Evolutionary conservation across 345 rosid species (phyloP), one percentile per base, ranked within the genome.

Genomic region (Murraya paniculata): DNA sequence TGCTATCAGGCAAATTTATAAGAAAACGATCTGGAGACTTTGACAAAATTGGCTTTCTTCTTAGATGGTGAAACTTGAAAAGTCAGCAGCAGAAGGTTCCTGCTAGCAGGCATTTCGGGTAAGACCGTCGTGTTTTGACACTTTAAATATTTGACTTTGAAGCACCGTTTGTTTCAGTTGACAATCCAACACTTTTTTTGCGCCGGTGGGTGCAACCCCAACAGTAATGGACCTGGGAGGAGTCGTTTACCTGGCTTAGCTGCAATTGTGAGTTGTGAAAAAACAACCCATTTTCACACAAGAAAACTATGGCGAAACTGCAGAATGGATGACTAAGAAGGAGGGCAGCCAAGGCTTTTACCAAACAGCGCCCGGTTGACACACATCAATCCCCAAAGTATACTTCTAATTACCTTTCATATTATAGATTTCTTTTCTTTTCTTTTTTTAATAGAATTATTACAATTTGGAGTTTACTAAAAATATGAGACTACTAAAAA

Each of bases 151-250:
- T 13, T 45, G 18, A 35, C 70, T 60, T 71, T 50, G 22, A 9
- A 7, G 35, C 30, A 2, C 7, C 7, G 41, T 55, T 60, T 33
- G 38, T 58, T 60, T 9, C 18, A 21, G 70, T 36, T 68, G 62
- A 76, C 50, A 36, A 73, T 31, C 50, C 6, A 45, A 81, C 80
- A 73, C 76, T 70, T 41, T 68, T 21, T 25, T 21, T 18, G 11
- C 24, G 84, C 72, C 86, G 79, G 82, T 72, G 80, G 14, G 16
- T 50, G 56, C 38, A 57, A n/a, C 55, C 11, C 4, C 9, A 6
- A 45, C n/a, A n/a, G n/a, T n/a, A n/a, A n/a, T 7, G 24, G 21
- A 25, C 73, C 57, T 14, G 24, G 55, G 7, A 24, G 55, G 0
- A 18, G 11, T 59, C 22, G 5, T 39, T 73, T 16, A 38, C 71